phyloP scores from a whole-genome alignment of 257 asterid species.

The Echium plantagineum region DNA sequence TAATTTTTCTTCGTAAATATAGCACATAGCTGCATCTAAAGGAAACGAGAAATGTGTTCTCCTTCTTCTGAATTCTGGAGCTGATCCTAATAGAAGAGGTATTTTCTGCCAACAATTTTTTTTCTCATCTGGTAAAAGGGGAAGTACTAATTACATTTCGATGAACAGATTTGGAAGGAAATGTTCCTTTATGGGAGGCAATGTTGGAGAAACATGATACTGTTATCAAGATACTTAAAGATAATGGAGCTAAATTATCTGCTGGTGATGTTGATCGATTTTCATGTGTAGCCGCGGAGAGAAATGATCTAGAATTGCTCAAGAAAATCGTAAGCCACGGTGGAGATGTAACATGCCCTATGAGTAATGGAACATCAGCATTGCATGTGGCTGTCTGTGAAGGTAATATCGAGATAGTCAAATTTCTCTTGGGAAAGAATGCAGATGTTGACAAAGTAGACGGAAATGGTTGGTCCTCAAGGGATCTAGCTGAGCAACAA shows the following conservation, averaged over 20 bases:
- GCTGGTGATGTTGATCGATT: conserved; percentile 28
- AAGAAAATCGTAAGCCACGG: conserved; percentile 32
- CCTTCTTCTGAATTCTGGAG: conserved; percentile 10
- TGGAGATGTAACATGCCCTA: conserved; percentile 32
- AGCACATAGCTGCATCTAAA: conserved; percentile 11
- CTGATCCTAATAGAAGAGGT: conserved; percentile 8
- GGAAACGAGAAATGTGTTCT: conserved; percentile 7
- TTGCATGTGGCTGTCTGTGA: conserved; percentile 43
- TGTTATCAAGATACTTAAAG: conserved; percentile 23
- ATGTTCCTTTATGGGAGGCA: conserved; percentile 62
- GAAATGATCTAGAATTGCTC: conserved; percentile 31
- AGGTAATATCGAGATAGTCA: conserved; percentile 36
- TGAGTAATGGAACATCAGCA: conserved; percentile 19
- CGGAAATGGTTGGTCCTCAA: conserved; percentile 34
- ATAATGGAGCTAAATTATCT: conserved; percentile 34
- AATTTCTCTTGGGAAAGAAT: conserved; percentile 34
- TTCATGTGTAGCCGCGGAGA: conserved; percentile 35
- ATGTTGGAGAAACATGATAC: conserved; percentile 26
- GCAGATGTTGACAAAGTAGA: conserved; percentile 25
- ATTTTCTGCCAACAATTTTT: background rate
- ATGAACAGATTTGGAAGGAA: conserved; percentile 44
- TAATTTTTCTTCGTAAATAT: background rate
- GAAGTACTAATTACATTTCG: background rate
- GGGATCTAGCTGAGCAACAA: conserved; percentile 46
- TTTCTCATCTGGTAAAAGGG: background rate